These are phyloP conservation scores for Didymella sp. DNA, from an alignment of 2,329 filamentous ascomycete species.

Conservation along the genomic window DNA sequence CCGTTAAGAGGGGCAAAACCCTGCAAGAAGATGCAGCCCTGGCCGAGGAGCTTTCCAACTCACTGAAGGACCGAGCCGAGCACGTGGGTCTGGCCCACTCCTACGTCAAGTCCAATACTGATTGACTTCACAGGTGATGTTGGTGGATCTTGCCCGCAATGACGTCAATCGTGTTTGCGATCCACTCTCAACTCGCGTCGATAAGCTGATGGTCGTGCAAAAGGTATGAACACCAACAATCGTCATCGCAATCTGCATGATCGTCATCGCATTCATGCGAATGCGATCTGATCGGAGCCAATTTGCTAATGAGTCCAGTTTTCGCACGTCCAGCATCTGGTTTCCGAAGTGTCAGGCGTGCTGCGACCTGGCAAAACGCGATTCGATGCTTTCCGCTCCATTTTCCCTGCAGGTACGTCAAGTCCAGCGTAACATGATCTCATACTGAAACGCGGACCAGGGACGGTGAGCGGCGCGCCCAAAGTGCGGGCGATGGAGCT, in stretches of 20 bases:
- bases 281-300: conserved; percentile 2
- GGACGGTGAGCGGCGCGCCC: conserved; percentile 89
- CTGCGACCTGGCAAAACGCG: conserved; percentile 82
- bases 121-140: conserved; percentile 76
- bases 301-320: conserved; percentile 61
- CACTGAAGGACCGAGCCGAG: conserved; percentile 76
- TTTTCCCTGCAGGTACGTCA: conserved; percentile 82
- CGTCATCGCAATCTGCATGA: conserved; percentile 18
- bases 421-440: conserved; percentile 18
- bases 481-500: conserved; percentile 98
- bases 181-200: conserved; percentile 85
- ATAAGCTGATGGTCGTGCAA: conserved; percentile 80
- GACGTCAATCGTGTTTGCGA: conserved; percentile 96
- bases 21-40: conserved; percentile 81
- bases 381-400: conserved; percentile 94
- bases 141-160: conserved; percentile 94
- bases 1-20: conserved; percentile 84
- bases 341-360: conserved; percentile 94
- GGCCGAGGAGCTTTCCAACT: conserved; percentile 76
- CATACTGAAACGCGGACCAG: conserved; percentile 27
- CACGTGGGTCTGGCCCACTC: conserved; percentile 36
- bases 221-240: conserved; percentile 35
- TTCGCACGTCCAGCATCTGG: conserved; percentile 95
- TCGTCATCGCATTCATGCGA: conserved; percentile 16
- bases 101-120: conserved; percentile 52